A percentile compares a stretch with the other conserved stretches of the same genome.
These are phyloP conservation scores for Saturnispora mendoncae DNA, from an alignment of 805 yeast species.

Conservation along the genomic window DNA sequence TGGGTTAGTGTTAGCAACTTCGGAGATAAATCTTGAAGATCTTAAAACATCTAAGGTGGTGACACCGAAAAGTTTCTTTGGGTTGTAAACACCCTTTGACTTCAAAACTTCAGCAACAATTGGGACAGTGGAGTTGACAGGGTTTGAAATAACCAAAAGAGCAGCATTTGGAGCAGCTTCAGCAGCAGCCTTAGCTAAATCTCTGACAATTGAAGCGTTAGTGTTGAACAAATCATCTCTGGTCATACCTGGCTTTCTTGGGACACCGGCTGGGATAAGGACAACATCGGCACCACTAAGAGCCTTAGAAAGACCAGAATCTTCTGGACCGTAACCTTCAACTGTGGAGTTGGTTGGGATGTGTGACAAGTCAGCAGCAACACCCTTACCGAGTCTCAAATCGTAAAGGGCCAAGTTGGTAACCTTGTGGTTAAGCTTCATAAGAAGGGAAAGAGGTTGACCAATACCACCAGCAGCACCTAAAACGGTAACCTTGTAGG, in stretches of 20 bases:
- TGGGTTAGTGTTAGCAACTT: slow-evolving; percentile 16
- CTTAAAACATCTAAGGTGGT: slow-evolving; percentile 53
- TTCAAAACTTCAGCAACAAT: slow-evolving; percentile 51
- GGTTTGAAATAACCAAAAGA: slow-evolving; percentile 48
- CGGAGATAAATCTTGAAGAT: slow-evolving; percentile 42
- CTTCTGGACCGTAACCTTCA: slow-evolving; percentile 21
- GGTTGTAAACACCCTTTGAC: slow-evolving; percentile 42
- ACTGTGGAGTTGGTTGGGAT: slow-evolving; percentile 35
- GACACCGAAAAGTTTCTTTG: slow-evolving; percentile 46
- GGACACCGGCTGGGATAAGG: slow-evolving; percentile 54
- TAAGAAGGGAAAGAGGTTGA: slow-evolving; percentile 77
- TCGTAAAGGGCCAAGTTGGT: slow-evolving; percentile 72
- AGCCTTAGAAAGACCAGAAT: slow-evolving; percentile 28
- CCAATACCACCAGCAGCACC: slow-evolving; percentile 97
- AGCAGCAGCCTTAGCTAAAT: slow-evolving; percentile 44
- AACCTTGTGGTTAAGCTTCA: slow-evolving; percentile 59
- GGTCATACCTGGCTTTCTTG: slow-evolving; percentile 61
- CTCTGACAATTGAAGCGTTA: slow-evolving; percentile 46
- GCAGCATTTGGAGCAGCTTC: slow-evolving; percentile 42
- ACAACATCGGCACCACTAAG: slow-evolving; percentile 43
- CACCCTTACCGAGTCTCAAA: slow-evolving; percentile 79
- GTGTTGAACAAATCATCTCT: slow-evolving; percentile 55
- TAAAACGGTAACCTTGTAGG: slow-evolving; percentile 72
- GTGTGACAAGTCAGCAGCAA: slow-evolving; percentile 83
- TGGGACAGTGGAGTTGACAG: slow-evolving; percentile 55